Evolutionary conservation across 2,329 filamentous ascomycete species (phyloP).

Genomic region (Verticillium nubilum): DNA sequence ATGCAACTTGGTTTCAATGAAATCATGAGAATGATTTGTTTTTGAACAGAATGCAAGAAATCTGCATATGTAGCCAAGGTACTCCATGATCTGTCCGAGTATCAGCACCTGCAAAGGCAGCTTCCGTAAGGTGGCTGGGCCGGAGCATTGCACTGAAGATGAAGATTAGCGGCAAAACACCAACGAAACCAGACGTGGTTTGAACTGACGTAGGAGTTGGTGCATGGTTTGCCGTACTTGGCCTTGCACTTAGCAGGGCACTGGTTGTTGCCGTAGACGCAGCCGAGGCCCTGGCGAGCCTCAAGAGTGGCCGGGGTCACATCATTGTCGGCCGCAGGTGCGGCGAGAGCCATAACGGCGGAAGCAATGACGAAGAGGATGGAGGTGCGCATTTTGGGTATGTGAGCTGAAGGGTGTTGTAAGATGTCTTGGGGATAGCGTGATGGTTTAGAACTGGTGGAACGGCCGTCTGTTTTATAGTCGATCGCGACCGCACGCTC

Average conservation of each 20-base stretch:
- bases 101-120: background rate
- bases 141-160: background rate
- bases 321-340: background rate
- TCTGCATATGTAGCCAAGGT: too few species aligned
- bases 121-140: background rate
- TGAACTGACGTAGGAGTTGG: background rate
- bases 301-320: background rate
- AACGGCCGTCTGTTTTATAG: background rate
- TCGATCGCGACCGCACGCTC: too few species aligned
- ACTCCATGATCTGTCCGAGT: too few species aligned
- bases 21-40: too few species aligned
- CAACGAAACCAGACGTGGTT: background rate
- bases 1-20: too few species aligned
- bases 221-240: background rate
- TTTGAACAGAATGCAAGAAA: too few species aligned
- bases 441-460: background rate
- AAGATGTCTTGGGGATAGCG: background rate
- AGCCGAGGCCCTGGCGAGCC: background rate
- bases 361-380: background rate
- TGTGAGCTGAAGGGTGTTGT: background rate
- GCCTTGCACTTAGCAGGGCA: conserved; percentile 1
- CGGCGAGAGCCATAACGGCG: background rate
- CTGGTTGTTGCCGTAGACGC: conserved; percentile 3
- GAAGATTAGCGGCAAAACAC: background rate
- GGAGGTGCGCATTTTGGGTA: background rate